Evolutionary conservation across 1,284 basidiomycete genomes (phyloP).

Genomic region (Tylopilus orsonianus): DNA sequence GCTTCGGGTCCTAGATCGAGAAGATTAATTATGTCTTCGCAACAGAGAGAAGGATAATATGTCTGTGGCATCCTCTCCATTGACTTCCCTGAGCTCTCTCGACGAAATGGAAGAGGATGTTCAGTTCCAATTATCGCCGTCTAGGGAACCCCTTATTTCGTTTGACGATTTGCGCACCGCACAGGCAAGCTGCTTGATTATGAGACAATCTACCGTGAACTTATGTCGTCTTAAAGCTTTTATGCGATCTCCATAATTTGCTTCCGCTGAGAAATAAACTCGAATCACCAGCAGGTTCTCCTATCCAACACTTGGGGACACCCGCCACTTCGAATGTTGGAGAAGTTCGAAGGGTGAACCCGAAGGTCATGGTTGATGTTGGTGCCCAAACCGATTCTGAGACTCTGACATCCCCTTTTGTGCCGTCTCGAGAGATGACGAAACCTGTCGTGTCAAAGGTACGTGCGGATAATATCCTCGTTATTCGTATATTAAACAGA

Average conservation of each 20-base stretch:
- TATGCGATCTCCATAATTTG: constrained; percentile 30
- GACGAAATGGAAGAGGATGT: constrained; percentile 55
- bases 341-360: neutral
- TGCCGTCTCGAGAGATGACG: constrained; percentile 17
- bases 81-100: constrained; percentile 73
- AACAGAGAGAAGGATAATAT: constrained; percentile 40
- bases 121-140: constrained; percentile 16
- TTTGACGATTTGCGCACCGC: constrained; percentile 43
- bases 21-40: constrained; percentile 1
- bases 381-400: constrained; percentile 32
- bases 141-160: constrained; percentile 28
- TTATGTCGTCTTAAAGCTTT: constrained; percentile 25
- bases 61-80: constrained; percentile 64
- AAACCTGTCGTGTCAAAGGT: constrained; percentile 24
- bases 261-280: constrained; percentile 9
- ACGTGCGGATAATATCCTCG: neutral
- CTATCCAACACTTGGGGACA: neutral
- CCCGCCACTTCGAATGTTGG: neutral
- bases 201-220: neutral
- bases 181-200: constrained; percentile 30
- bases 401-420: constrained; percentile 2
- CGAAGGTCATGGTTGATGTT: constrained; percentile 22
- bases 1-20: neutral
- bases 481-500: neutral
- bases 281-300: neutral